A percentile compares a stretch with the other conserved stretches of the same genome.
phyloP scores from a whole-genome alignment of 768 basidiomycete species.

The Lactarius psammicola region DNA sequence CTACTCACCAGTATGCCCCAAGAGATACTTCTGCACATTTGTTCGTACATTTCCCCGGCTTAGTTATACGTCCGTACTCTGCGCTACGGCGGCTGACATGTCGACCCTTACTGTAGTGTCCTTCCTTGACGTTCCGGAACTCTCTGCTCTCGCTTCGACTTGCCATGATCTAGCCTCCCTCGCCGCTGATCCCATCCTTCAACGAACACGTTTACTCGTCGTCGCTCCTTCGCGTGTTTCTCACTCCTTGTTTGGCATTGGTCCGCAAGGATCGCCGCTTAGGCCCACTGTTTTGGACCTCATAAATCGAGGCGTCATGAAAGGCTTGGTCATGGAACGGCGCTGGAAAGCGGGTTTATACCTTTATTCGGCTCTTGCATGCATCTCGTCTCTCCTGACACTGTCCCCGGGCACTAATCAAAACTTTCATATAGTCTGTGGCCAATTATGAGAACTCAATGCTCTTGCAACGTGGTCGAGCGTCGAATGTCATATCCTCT shows the following conservation, averaged over 20 bases:
- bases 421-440: conserved; percentile 51
- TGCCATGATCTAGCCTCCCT: conserved; percentile 49
- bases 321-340: conserved; percentile 63
- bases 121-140: conserved; percentile 72
- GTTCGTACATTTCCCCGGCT: conserved; percentile 12
- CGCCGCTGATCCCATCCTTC: conserved; percentile 61
- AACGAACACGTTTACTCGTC: conserved; percentile 57
- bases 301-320: conserved; percentile 67
- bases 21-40: conserved; percentile 21
- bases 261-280: conserved; percentile 53
- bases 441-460: conserved; percentile 62
- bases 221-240: conserved; percentile 65
- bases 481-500: conserved; percentile 49
- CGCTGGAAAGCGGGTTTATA: conserved; percentile 66
- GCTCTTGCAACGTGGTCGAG: conserved; percentile 53
- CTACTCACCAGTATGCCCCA: conserved; percentile 16
- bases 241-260: conserved; percentile 61
- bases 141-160: conserved; percentile 50
- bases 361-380: conserved; percentile 58
- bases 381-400: conserved; percentile 30
- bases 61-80: conserved; percentile 7
- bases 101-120: conserved; percentile 57
- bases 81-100: conserved; percentile 10
- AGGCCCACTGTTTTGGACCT: conserved; percentile 67
- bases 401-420: conserved; percentile 1